Conservation (phyloP, 805 yeast genomes). For the Kodamaea jinghongensis region DNA sequence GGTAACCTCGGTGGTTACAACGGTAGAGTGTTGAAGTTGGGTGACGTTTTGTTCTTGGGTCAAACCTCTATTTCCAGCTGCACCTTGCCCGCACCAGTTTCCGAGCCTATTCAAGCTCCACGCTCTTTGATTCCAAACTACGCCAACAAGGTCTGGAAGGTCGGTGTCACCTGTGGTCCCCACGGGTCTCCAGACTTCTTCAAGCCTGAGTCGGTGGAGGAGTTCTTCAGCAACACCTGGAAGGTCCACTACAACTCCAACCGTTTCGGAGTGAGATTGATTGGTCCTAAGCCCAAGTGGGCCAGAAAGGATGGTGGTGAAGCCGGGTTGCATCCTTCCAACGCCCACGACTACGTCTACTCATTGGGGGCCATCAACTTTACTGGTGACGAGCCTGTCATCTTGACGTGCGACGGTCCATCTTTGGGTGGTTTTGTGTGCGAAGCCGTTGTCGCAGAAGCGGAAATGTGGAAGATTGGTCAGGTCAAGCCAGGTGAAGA, state of each 20-base stretch:
- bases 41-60: conserved; percentile 87
- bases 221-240: conserved; percentile 79
- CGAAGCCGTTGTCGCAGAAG: conserved; percentile 91
- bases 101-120: conserved; percentile 62
- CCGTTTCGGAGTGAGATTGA: conserved; percentile 91
- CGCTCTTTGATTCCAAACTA: conserved; percentile 53
- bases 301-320: conserved; percentile 96
- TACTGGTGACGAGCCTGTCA: conserved; percentile 98
- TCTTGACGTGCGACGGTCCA: conserved; percentile 96
- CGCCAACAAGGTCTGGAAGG: conserved; percentile 61
- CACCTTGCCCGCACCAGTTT: conserved; percentile 68
- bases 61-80: conserved; percentile 68
- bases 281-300: conserved; percentile 97
- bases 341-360: conserved; percentile 95
- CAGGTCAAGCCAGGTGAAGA: conserved; percentile 94
- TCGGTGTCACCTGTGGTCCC: conserved; percentile 95
- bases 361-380: conserved; percentile 96
- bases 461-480: conserved; percentile 98
- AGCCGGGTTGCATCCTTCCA: conserved; percentile 98
- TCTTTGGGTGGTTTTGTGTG: conserved; percentile 97
- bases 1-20: conserved; percentile 94
- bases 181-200: conserved; percentile 98
- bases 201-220: conserved; percentile 65
- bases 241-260: conserved; percentile 96
- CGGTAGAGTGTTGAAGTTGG: conserved; percentile 87